Percentiles rank a stretch among this genome's conserved stretches.
Conservation (phyloP, 768 basidiomycete species). For the Nidularia sp. region DNA sequence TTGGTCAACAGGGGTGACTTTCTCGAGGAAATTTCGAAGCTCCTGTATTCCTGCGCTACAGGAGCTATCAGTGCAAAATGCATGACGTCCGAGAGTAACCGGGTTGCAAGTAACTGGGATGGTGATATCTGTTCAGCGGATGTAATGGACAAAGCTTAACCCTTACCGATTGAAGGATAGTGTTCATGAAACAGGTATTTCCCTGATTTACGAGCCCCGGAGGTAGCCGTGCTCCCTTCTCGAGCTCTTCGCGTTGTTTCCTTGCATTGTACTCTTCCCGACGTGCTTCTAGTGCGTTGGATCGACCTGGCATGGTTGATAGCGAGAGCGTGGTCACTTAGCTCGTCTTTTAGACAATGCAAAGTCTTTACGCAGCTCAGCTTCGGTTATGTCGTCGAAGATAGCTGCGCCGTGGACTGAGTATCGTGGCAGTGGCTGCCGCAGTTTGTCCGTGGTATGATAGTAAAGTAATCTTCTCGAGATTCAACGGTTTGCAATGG, state of each 20-base stretch:
- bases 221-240: conserved; percentile 56
- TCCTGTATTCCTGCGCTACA: conserved; percentile 32
- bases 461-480: neutral
- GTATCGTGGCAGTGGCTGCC: neutral
- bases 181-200: conserved; percentile 96
- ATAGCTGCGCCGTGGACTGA: neutral
- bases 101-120: conserved; percentile 62
- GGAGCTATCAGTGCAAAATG: conserved; percentile 48
- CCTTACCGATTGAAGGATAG: conserved; percentile 84
- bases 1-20: conserved; percentile 71
- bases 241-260: conserved; percentile 59
- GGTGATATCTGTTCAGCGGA: neutral
- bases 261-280: conserved; percentile 38
- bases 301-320: neutral
- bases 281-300: neutral
- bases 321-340: neutral
- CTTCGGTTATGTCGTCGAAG: neutral
- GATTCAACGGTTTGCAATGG: neutral
- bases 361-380: too few species aligned
- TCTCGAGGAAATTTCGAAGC: conserved; percentile 34
- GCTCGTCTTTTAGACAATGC: neutral
- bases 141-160: neutral
- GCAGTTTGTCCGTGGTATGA: neutral
- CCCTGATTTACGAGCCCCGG: conserved; percentile 79
- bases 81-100: conserved; percentile 52